phyloP scores from a whole-genome alignment of 768 basidiomycete genomes.

The Melanogaster broomeanus region DNA sequence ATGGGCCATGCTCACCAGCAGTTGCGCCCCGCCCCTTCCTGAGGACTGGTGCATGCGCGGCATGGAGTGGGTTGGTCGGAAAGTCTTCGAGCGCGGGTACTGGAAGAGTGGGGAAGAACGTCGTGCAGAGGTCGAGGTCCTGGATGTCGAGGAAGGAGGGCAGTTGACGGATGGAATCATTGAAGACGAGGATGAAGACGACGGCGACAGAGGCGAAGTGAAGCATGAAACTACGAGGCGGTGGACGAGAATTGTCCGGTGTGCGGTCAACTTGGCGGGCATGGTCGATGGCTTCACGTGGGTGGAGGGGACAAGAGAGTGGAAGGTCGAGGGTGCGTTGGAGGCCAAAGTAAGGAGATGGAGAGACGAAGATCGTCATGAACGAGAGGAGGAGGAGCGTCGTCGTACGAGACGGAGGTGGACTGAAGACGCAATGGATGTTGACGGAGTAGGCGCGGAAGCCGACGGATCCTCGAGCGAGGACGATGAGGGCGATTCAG shows the following conservation, averaged over 20 bases:
- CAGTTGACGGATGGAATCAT: slow-evolving; percentile 77
- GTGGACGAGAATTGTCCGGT: slow-evolving; percentile 76
- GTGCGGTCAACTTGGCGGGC: slow-evolving; percentile 64
- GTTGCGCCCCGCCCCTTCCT: slow-evolving; percentile 69
- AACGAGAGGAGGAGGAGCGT: slow-evolving; percentile 67
- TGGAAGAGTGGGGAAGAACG: slow-evolving; percentile 83
- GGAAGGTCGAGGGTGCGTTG: slow-evolving; percentile 65
- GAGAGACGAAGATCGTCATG: slow-evolving; percentile 69
- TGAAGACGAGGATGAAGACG: slow-evolving; percentile 72
- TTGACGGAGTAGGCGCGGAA: slow-evolving; percentile 57
- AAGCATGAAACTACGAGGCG: slow-evolving; percentile 50
- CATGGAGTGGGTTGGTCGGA: slow-evolving; percentile 93
- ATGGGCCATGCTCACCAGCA: slow-evolving; percentile 69
- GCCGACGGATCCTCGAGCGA: slow-evolving; percentile 47
- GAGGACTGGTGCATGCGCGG: slow-evolving; percentile 97
- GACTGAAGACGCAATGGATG: slow-evolving; percentile 71
- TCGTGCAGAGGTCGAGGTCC: slow-evolving; percentile 74
- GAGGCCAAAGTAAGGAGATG: slow-evolving; percentile 68
- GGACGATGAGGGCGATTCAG: slow-evolving; percentile 68
- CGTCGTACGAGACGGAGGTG: slow-evolving; percentile 61
- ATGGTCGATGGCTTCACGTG: slow-evolving; percentile 78
- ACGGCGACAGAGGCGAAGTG: slow-evolving; percentile 28
- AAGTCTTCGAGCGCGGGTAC: slow-evolving; percentile 90
- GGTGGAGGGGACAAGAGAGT: slow-evolving; percentile 57
- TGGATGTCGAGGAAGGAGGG: slow-evolving; percentile 58